Evolutionary conservation across 164 flowering plant genomes (phyloP), one percentile per base, ranked within the genome.

Genomic region (Buxus sempervirens): DNA sequence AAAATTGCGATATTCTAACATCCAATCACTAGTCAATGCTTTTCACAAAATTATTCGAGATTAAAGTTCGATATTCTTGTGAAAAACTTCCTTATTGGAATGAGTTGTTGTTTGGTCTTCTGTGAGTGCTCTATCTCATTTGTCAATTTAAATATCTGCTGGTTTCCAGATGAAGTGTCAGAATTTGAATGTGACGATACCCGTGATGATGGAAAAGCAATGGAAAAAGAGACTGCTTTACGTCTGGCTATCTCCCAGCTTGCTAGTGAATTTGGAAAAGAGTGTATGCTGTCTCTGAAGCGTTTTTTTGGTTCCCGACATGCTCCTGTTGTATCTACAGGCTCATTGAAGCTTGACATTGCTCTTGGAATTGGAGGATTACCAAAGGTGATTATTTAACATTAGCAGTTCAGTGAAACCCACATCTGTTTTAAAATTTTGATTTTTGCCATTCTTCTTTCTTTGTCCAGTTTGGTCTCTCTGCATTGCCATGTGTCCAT

Each of bases 321-420:
- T 51, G 78, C 86, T 62, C 81, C 89, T 19, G 85, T 87, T 41
- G 73, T 93, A 74, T 77, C 97, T 25, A 90, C 96, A 0, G 98
- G 93, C 28, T 90, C 96, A 9, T 75, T 88, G 62, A 86, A 80
- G 81, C 96, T 90, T 73, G 98, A 93, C 69, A 51, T 80, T 58
- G 91, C 93, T 70, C 95, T 93, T 78, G 93, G 95, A 2, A 77
- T 88, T 75, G 98, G 93, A 63, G 96, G 95, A 65, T 81, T 93
- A 63, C 96, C 95, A 6, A 90, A 86, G 93, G 96, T 90, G 36
- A 78, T 32, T 72, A 63, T 28, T 48, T 71, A 56, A 16, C 58
- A 32, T 56, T 25, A 24, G 70, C 54, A 64, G 20, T 54, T 12
- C 5, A 63, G 19, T 36, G 48, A 12, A n/a, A 60, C 45, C 26